Conservation (phyloP, 1,139 yeast genomes). For the Wickerhamiella infanticola region DNA sequence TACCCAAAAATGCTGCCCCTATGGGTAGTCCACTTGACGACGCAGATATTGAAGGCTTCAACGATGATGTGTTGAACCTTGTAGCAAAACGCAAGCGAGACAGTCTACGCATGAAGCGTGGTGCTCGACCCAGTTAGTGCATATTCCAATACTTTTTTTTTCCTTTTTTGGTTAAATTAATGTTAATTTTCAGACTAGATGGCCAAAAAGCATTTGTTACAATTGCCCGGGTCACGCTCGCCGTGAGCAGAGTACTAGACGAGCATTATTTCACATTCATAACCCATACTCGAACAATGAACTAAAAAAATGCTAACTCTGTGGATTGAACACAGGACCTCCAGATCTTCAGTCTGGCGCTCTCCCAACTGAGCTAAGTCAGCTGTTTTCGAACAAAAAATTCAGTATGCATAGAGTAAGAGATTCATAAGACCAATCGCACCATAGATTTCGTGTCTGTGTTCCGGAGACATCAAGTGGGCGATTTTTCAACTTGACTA, state of each 20-base stretch:
- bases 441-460: no score
- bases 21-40: conserved; percentile 1
- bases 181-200: no score
- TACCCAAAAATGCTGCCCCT: conserved; percentile 3
- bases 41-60: conserved; percentile 7
- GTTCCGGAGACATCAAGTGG: no score
- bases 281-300: no score
- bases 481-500: no score
- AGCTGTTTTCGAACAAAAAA: conserved; percentile 21
- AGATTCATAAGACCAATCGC: no score
- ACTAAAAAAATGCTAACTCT: conserved; percentile 47
- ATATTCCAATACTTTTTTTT: neutral
- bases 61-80: conserved; percentile 18
- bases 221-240: no score
- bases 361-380: conserved; percentile 66
- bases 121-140: conserved; percentile 8
- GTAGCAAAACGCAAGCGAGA: conserved; percentile 25
- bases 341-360: conserved; percentile 77
- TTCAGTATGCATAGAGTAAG: no score
- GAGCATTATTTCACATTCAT: no score
- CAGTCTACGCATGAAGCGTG: conserved; percentile 23
- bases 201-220: no score
- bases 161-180: neutral
- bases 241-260: no score
- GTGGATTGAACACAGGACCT: conserved; percentile 94